A percentile compares a stretch with the other conserved stretches of the same genome.
Evolutionary conservation across 495 filamentous ascomycete genomes (phyloP).

Genomic region (Neurospora tetraspora): DNA sequence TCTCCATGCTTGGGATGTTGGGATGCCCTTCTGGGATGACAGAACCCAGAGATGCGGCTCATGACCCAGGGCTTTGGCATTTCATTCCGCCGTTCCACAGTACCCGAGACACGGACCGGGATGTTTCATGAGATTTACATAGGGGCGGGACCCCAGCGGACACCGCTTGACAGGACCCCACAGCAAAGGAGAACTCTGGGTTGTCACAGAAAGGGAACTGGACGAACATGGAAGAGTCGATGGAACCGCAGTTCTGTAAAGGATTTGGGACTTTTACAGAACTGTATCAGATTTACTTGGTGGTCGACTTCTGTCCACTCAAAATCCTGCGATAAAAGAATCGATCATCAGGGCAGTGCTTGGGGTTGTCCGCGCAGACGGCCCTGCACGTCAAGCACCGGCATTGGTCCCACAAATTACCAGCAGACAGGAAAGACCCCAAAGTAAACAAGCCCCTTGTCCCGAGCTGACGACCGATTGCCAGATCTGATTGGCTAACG

Average conservation of each 20-base stretch:
- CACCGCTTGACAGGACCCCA: neutral
- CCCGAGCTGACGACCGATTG: constrained; percentile 1
- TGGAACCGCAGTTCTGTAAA: neutral
- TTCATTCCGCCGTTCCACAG: neutral
- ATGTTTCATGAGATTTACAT: neutral
- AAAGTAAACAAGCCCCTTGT: neutral
- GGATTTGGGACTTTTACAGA: neutral
- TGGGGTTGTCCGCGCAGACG: neutral
- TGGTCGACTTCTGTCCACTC: neutral
- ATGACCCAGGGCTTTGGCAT: neutral
- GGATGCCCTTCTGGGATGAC: neutral
- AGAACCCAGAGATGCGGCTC: neutral
- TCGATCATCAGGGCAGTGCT: neutral
- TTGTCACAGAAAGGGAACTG: neutral
- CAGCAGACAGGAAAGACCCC: neutral
- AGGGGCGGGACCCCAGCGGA: neutral
- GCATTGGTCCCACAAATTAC: neutral
- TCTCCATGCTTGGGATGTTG: neutral
- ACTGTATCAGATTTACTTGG: neutral
- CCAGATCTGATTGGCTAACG: neutral
- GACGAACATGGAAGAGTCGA: neutral
- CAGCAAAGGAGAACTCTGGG: neutral
- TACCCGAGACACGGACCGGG: neutral
- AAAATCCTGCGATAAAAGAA: neutral
- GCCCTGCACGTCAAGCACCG: neutral